Percentiles rank a stretch among this genome's conserved stretches.
Conservation (phyloP, 78 protist species). For the Creolimax fragrantissima region DNA sequence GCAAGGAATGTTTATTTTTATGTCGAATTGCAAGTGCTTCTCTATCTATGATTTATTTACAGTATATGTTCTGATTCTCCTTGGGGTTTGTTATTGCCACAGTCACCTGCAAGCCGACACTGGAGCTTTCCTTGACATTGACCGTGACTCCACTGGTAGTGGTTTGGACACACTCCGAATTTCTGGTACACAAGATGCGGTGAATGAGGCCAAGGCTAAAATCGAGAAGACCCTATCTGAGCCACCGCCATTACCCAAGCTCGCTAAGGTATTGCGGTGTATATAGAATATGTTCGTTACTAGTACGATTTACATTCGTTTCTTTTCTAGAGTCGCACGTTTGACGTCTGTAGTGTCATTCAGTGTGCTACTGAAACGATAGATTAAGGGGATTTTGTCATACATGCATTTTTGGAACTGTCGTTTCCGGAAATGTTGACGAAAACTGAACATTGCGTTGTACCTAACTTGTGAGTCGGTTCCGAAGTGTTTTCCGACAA, state of each 20-base stretch:
- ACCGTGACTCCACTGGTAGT: background rate
- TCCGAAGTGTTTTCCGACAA: background rate
- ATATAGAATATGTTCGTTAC: background rate
- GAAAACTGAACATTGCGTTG: no score
- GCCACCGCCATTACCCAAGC: constrained; percentile 3
- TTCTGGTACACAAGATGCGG: background rate
- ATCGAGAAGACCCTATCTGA: background rate
- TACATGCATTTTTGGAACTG: no score
- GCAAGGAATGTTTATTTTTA: no score
- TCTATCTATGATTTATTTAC: no score
- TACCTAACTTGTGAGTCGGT: background rate
- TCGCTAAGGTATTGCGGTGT: background rate
- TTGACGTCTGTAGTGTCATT: no score
- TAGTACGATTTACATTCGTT: background rate
- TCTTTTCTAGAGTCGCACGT: no score
- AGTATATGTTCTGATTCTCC: no score
- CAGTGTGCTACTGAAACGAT: no score
- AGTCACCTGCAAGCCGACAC: background rate
- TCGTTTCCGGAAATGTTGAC: no score
- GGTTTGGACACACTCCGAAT: background rate
- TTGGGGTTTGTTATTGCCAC: no score
- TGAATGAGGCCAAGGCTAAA: background rate
- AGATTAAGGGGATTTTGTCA: no score
- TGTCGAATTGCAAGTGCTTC: no score
- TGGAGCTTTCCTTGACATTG: background rate